phyloP scores from a whole-genome alignment of 1,284 basidiomycete species.

The Wolfiporia cocos region DNA sequence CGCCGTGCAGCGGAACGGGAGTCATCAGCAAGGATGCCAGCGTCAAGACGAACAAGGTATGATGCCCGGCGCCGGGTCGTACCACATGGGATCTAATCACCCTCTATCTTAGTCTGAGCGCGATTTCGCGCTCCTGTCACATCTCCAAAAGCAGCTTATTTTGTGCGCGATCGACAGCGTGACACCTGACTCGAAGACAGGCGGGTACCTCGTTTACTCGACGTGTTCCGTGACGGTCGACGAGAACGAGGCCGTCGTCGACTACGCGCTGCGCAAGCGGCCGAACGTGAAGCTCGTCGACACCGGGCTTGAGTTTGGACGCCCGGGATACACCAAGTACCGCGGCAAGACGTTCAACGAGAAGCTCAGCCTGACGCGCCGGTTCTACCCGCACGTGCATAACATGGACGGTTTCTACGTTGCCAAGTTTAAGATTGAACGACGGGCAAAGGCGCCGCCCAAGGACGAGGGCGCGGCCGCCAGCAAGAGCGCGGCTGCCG shows the following conservation, averaged over 20 bases:
- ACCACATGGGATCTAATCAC: too few species aligned
- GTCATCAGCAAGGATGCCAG: constrained; percentile 97
- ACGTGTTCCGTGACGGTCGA: constrained; percentile 98
- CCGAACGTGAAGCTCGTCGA: constrained; percentile 95
- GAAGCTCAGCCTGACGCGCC: constrained; percentile 75
- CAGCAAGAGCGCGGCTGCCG: constrained; percentile 21
- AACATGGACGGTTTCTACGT: constrained; percentile 99
- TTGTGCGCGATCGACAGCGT: constrained; percentile 98
- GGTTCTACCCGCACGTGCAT: constrained; percentile 89
- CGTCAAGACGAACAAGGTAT: constrained; percentile 97
- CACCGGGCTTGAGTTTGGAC: constrained; percentile 90
- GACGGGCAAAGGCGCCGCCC: constrained; percentile 50
- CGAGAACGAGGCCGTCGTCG: constrained; percentile 97
- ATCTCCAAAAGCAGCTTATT: constrained; percentile 98
- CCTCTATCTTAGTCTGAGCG: constrained; percentile 89
- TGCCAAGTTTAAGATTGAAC: constrained; percentile 94
- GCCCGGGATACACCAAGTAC: constrained; percentile 87
- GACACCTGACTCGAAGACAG: constrained; percentile 83
- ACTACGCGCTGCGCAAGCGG: constrained; percentile 96
- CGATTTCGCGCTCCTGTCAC: constrained; percentile 91
- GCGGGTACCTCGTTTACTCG: constrained; percentile 96
- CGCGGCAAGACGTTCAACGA: constrained; percentile 87
- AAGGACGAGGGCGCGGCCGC: constrained; percentile 25
- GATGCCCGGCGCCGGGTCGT: too few species aligned
- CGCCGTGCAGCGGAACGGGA: constrained; percentile 97